These are phyloP conservation scores for Termitomyces titanicus DNA, from an alignment of 768 basidiomycete species.

Conservation along the genomic window DNA sequence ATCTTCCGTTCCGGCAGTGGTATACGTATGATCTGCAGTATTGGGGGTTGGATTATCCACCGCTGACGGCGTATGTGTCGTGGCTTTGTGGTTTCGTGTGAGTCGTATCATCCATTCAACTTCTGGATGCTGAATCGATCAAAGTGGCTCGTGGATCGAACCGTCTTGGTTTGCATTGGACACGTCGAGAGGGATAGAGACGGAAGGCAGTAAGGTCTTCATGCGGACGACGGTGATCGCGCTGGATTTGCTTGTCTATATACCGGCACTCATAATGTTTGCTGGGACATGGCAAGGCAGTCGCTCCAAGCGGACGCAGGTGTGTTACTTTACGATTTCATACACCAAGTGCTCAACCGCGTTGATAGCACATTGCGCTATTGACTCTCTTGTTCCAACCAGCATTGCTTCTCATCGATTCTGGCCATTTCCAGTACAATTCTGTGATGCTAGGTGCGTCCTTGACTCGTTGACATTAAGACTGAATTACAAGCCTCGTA, in stretches of 20 bases:
- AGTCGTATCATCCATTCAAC: constrained; percentile 23
- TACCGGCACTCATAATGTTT: constrained; percentile 71
- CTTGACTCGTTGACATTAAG: not conserved
- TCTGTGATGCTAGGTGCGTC: constrained; percentile 83
- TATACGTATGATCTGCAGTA: constrained; percentile 86
- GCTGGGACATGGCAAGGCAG: constrained; percentile 59
- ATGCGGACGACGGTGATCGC: constrained; percentile 77
- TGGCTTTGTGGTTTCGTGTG: constrained; percentile 80
- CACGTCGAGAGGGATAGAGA: constrained; percentile 71
- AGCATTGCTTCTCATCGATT: constrained; percentile 79
- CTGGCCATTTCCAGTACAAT: constrained; percentile 96
- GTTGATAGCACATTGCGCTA: constrained; percentile 59
- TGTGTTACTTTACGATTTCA: constrained; percentile 25
- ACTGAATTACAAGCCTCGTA: not conserved
- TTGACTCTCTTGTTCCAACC: constrained; percentile 80
- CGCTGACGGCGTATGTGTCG: constrained; percentile 85
- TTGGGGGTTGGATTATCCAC: constrained; percentile 96
- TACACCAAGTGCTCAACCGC: constrained; percentile 2
- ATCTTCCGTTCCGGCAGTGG: constrained; percentile 75
- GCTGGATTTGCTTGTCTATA: constrained; percentile 69
- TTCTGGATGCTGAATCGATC: not conserved
- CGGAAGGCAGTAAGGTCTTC: constrained; percentile 59
- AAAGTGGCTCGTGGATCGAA: constrained; percentile 35
- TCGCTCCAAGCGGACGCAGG: constrained; percentile 77
- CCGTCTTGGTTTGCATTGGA: constrained; percentile 70